These are phyloP conservation scores for Chlamydomonas sp. DNA, from an alignment of 139 green algal genomes.

Conservation along the genomic window DNA sequence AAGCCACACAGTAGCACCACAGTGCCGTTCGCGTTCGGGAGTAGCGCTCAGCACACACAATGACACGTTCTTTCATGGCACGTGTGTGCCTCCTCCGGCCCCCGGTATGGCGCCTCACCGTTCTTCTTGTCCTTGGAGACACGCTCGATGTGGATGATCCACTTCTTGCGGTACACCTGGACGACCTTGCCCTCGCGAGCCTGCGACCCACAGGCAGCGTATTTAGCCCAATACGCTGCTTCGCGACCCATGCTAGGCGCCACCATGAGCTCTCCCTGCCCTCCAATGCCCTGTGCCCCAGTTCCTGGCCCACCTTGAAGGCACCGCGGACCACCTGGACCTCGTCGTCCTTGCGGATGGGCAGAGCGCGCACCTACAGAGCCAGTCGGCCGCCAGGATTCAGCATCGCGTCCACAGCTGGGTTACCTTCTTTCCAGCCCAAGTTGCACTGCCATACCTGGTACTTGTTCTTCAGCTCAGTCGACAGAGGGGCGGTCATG, in stretches of 20 bases:
- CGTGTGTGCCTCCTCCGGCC: neutral
- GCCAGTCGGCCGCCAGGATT: neutral
- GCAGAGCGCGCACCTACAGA: slow-evolving; percentile 89
- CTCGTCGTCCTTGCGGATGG: slow-evolving; percentile 99
- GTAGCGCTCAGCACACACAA: no score
- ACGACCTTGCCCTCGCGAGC: slow-evolving; percentile 97
- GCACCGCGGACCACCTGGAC: slow-evolving; percentile 95
- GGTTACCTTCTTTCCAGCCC: neutral
- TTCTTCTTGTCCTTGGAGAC: slow-evolving; percentile 99
- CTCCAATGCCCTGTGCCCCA: neutral
- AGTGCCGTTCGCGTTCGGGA: neutral
- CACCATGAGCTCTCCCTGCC: neutral
- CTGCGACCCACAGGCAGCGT: slow-evolving; percentile 45
- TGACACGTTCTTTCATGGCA: no score
- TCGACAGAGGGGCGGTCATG: slow-evolving; percentile 94
- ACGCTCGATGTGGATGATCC: slow-evolving; percentile 99
- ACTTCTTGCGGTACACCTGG: slow-evolving; percentile 98
- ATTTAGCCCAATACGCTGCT: neutral
- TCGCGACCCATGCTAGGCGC: neutral
- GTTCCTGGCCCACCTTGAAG: slow-evolving; percentile 86
- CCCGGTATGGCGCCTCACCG: slow-evolving; percentile 69
- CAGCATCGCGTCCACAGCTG: neutral
- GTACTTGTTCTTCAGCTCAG: slow-evolving; percentile 95
- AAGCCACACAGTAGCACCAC: neutral
- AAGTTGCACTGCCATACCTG: slow-evolving; percentile 55